Conservation (phyloP, 495 filamentous ascomycete genomes). For the Talaromyces thailandensis region DNA sequence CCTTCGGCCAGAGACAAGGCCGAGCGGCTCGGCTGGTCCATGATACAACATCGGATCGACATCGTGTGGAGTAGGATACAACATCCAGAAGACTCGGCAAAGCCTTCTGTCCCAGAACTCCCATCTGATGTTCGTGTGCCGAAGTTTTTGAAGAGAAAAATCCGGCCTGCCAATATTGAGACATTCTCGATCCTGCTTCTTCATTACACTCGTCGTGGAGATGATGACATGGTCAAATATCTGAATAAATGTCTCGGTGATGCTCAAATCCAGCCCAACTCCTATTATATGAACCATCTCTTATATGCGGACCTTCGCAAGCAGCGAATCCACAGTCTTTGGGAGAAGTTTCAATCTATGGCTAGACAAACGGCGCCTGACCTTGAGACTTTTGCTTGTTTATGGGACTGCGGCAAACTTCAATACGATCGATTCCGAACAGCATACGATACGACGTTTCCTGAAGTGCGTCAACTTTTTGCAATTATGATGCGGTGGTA, state of each 20-base stretch:
- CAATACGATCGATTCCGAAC: conserved; percentile 38
- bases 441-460: conserved; percentile 25
- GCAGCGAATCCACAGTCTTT: conserved; percentile 41
- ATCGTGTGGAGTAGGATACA: conserved; percentile 39
- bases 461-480: conserved; percentile 47
- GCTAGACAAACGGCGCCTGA: conserved; percentile 46
- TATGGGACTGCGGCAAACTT: conserved; percentile 53
- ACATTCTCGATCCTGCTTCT: conserved; percentile 69
- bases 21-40: conserved; percentile 64
- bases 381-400: conserved; percentile 57
- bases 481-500: conserved; percentile 51
- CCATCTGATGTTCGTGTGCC: conserved; percentile 19
- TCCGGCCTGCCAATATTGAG: conserved; percentile 58
- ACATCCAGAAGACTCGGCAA: conserved; percentile 7
- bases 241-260: conserved; percentile 47
- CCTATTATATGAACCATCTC: conserved; percentile 68
- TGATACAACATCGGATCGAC: conserved; percentile 60
- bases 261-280: conserved; percentile 54
- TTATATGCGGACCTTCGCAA: conserved; percentile 50
- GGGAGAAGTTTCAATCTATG: conserved; percentile 45
- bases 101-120: conserved; percentile 10
- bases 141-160: conserved; percentile 28
- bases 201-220: conserved; percentile 55
- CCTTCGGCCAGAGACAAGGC: conserved; percentile 47
- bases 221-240: conserved; percentile 44